Percentiles rank a stretch among this genome's conserved stretches.
Conservation (phyloP, 768 basidiomycete genomes). For the Xerocomellus chrysenteron region DNA sequence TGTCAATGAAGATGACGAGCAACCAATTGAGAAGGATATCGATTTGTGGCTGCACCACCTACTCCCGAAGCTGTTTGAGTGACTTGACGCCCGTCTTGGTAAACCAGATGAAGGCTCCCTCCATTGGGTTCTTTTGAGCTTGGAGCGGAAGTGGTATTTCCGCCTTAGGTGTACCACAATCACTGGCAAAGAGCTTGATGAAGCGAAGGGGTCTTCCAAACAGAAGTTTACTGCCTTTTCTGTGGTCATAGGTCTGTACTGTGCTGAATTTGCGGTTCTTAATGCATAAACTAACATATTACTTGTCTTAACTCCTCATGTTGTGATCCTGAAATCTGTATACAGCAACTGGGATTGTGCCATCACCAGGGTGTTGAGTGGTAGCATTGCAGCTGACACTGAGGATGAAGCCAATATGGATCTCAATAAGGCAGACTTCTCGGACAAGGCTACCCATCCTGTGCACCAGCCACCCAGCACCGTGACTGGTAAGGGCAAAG, state of each 20-base stretch:
- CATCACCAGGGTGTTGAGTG: no score
- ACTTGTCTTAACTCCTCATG: no score
- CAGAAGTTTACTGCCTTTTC: not conserved
- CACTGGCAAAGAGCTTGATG: not conserved
- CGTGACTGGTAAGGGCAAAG: no score
- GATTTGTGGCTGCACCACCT: not conserved
- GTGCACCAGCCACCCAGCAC: no score
- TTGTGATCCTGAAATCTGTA: no score
- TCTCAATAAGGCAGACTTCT: no score
- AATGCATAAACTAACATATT: no score
- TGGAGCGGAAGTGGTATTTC: not conserved
- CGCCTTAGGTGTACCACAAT: not conserved
- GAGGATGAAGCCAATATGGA: no score
- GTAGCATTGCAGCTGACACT: no score
- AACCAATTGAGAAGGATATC: not conserved
- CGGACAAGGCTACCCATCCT: no score
- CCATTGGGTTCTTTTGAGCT: not conserved
- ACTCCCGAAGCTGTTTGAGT: conserved; percentile 3
- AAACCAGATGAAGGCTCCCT: not conserved
- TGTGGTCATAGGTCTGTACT: not conserved
- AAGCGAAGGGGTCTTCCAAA: not conserved
- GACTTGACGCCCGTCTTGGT: not conserved
- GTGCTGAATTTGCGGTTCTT: not conserved
- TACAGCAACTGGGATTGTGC: no score
- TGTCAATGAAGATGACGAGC: no score